Evolutionary conservation across 2,329 filamentous ascomycete genomes (phyloP).

Genomic region (Metarhizium humberi): DNA sequence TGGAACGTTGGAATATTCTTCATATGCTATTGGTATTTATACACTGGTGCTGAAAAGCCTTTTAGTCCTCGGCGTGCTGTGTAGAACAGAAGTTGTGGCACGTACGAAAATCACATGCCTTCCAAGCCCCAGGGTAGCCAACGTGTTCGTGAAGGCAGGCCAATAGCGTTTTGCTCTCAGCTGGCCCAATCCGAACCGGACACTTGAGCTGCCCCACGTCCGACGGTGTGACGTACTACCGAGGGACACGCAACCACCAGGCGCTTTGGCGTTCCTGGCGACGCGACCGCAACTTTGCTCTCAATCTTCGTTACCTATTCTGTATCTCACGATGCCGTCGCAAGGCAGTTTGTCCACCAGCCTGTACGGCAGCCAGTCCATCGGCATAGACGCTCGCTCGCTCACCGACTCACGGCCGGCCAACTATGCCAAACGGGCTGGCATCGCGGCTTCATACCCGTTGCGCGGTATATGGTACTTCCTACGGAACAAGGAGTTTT

Average conservation of each 20-base stretch:
- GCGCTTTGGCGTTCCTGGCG: not conserved
- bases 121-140: no score
- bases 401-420: conserved; percentile 20
- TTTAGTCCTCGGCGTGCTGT: no score
- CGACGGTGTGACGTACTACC: not conserved
- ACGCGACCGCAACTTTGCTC: not conserved
- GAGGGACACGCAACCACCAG: not conserved
- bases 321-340: conserved; percentile 4
- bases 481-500: conserved; percentile 64
- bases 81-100: no score
- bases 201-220: not conserved
- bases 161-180: not conserved
- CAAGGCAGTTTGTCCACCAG: not conserved
- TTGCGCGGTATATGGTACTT: conserved; percentile 77
- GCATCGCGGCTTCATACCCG: conserved; percentile 43
- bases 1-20: no score
- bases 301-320: not conserved
- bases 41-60: no score
- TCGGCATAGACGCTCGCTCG: conserved; percentile 4
- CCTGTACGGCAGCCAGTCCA: conserved; percentile 7
- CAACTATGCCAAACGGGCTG: conserved; percentile 33
- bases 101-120: no score
- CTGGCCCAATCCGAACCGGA: not conserved
- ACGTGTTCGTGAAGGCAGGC: no score
- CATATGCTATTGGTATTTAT: no score